These are phyloP conservation scores for Scheffersomyces coipomensis DNA, from an alignment of 805 yeast species.

Conservation along the genomic window DNA sequence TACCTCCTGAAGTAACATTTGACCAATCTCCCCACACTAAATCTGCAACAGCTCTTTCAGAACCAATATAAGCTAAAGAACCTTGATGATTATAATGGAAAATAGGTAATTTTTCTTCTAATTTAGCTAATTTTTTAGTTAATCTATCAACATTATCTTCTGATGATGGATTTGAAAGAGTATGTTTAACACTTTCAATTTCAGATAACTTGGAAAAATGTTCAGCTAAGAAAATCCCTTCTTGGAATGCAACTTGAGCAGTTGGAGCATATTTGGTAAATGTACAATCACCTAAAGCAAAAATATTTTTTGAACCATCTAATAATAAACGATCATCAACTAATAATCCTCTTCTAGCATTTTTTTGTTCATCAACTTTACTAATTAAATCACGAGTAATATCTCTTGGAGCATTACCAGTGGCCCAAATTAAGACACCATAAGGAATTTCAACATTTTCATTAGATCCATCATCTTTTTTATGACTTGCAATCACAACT, in stretches of 20 bases:
- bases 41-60: conserved; percentile 93
- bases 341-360: conserved; percentile 87
- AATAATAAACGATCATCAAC: conserved; percentile 80
- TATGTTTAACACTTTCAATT: conserved; percentile 55
- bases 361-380: conserved; percentile 71
- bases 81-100: conserved; percentile 89
- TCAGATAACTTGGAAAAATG: conserved; percentile 65
- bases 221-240: conserved; percentile 78
- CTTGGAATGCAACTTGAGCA: conserved; percentile 96
- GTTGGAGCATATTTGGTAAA: conserved; percentile 91
- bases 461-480: conserved; percentile 64
- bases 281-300: conserved; percentile 94
- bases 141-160: conserved; percentile 44
- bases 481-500: conserved; percentile 67
- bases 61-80: conserved; percentile 90
- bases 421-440: conserved; percentile 95
- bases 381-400: conserved; percentile 65
- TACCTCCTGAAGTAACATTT: conserved; percentile 79
- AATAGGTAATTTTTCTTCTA: conserved; percentile 47
- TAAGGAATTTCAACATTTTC: conserved; percentile 70
- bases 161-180: conserved; percentile 37
- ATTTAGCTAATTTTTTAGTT: conserved; percentile 44
- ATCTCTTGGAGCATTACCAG: conserved; percentile 90
- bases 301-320: conserved; percentile 79
- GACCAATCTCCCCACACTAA: conserved; percentile 77